Base-by-base conservation (phyloP, 2,329 filamentous ascomycete genomes). In the Ustilaginoidea virens region DNA sequence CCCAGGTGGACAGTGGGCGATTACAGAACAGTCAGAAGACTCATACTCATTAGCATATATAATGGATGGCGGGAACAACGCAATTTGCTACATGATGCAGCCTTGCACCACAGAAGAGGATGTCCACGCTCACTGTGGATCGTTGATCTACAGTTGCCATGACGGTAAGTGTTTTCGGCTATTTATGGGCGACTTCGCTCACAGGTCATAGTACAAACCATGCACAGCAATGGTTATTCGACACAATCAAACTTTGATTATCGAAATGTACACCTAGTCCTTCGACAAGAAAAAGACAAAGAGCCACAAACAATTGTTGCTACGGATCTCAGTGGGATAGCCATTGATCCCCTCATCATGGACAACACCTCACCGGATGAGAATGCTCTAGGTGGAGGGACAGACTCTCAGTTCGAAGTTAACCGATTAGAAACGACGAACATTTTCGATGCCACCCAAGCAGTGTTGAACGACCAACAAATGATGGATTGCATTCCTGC, bases 41-140 rank as follows among this genome's bases (percentile, higher is more conserved):
- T 16, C 28, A 8, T 33, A 31, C 28, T 29, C 23, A 16, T 18
- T 36, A 14, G 28, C 29, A 4, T 38, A 36, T 15, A 13, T 33
- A 8, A 31, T 34, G 25, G 25, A 37, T 21, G 33, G 28, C 11
- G 28, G 30, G 4, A 21, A 5, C 9, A 16, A 27, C 12, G 25
- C 32, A 14, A 25, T 34, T 17, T 30, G 28, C 17, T 36, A 24
- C 18, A 34, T 25, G 12, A 36, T 38, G 23, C 34, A 28, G 10
- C 24, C 34, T 13, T 38, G 36, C 28, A 33, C 27, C 7, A 38
- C 36, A 16, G 29, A 32, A 26, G 32, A 34, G 24, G 33, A 32
- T 8, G 24, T 36, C 12, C 25, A 25, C 6, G 24, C 23, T 10
- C 29, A 35, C 13, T 38, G 34, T 19, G 29, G 26, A 16, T 20